Evolutionary conservation across 768 basidiomycete species (phyloP).

Genomic region (Boletales sp.): DNA sequence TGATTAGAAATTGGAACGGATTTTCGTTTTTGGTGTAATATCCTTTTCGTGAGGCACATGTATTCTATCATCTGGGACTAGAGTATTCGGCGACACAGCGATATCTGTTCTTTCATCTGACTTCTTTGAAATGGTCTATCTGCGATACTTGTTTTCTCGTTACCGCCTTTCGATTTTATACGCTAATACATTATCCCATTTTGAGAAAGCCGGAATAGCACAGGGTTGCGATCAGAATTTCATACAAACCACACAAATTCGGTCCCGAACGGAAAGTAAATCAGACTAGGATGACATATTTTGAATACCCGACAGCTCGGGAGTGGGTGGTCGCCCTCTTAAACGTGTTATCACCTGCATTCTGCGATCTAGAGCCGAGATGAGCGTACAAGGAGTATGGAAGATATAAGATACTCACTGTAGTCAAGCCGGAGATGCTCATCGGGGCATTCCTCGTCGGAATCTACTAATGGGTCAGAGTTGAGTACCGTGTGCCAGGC

Average conservation of each 20-base stretch:
- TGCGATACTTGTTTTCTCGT: slow-evolving; percentile 10
- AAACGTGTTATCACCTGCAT: slow-evolving; percentile 58
- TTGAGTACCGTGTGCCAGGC: slow-evolving; percentile 67
- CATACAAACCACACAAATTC: background rate
- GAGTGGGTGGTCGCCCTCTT: slow-evolving; percentile 56
- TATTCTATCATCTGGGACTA: slow-evolving; percentile 35
- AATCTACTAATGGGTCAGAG: slow-evolving; percentile 71
- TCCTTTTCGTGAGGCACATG: slow-evolving; percentile 26
- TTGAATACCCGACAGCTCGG: slow-evolving; percentile 36
- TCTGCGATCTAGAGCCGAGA: slow-evolving; percentile 45
- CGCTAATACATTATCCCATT: slow-evolving; percentile 25
- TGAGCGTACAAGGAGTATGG: slow-evolving; percentile 6
- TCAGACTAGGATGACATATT: slow-evolving; percentile 5
- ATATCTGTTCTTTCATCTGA: slow-evolving; percentile 30
- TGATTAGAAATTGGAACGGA: slow-evolving; percentile 35
- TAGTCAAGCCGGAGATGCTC: slow-evolving; percentile 66
- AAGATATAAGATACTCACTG: slow-evolving; percentile 34
- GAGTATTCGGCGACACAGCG: slow-evolving; percentile 26
- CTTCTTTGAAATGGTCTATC: slow-evolving; percentile 10
- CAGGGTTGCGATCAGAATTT: slow-evolving; percentile 1
- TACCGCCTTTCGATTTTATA: slow-evolving; percentile 14
- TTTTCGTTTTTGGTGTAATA: slow-evolving; percentile 23
- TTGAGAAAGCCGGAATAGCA: slow-evolving; percentile 16
- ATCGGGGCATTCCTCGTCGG: slow-evolving; percentile 67
- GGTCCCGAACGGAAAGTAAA: background rate